Evolutionary conservation across 345 rosid species (phyloP).

Genomic region (Murraya paniculata): DNA sequence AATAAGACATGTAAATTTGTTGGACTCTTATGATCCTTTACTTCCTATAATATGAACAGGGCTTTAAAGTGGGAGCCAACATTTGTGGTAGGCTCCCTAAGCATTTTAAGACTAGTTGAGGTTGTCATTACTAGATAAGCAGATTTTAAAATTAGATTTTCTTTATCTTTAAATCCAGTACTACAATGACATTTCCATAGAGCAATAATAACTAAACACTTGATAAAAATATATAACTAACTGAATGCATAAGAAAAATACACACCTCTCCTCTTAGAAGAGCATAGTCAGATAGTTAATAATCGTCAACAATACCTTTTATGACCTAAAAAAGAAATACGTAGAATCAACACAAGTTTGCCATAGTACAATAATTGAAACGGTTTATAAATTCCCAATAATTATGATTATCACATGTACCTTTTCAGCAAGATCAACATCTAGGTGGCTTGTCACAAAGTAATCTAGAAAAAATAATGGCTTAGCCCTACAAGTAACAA

Average conservation of each 20-base stretch:
- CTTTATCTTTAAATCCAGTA: background rate
- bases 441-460: conserved; percentile 81
- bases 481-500: conserved; percentile 88
- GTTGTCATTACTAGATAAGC: background rate
- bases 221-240: too few species aligned
- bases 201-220: too few species aligned
- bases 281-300: too few species aligned
- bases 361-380: background rate
- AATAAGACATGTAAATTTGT: background rate
- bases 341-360: too few species aligned
- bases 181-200: too few species aligned
- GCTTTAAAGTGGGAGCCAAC: background rate
- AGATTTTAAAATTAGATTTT: background rate
- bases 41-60: background rate
- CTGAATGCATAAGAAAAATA: too few species aligned
- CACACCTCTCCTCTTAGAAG: too few species aligned
- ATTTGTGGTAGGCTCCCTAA: background rate
- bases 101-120: background rate
- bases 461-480: conserved; percentile 93
- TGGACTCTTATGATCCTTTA: background rate
- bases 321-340: too few species aligned
- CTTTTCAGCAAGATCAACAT: conserved; percentile 95
- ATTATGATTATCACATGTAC: conserved; percentile 23
- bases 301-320: too few species aligned
- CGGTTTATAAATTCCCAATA: background rate